Conservation (phyloP, 306 rosid genomes). For the Vigna reflexopilosa region DNA sequence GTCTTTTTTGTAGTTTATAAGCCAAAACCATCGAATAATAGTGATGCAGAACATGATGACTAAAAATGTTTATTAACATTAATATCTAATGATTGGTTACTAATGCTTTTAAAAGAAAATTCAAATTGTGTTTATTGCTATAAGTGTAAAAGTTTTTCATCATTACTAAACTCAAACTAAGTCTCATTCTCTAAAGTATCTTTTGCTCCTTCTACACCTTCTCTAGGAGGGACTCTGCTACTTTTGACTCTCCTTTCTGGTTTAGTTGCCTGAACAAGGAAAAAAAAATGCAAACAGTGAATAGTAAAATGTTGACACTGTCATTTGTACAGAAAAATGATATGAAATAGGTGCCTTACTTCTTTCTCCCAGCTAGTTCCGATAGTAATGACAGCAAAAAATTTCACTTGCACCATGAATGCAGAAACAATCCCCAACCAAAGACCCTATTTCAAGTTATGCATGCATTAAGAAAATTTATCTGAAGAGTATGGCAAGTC, state of each 20-base stretch:
- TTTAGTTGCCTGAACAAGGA: constrained; percentile 39
- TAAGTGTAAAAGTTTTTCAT: too few relatives aligned
- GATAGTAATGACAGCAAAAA: constrained; percentile 29
- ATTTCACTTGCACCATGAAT: constrained; percentile 41
- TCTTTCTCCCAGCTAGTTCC: constrained; percentile 49
- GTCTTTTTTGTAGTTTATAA: too few relatives aligned
- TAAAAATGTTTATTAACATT: too few relatives aligned
- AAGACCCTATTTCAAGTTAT: constrained; percentile 46
- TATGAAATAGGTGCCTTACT: constrained; percentile 20
- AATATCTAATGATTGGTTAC: too few relatives aligned
- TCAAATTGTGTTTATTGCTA: too few relatives aligned
- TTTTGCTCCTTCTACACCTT: too few relatives aligned
- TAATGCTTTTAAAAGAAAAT: too few relatives aligned
- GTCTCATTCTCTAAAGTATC: too few relatives aligned
- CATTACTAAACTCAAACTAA: too few relatives aligned
- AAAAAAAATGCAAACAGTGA: not conserved
- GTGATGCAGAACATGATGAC: too few relatives aligned
- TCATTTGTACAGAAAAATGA: not conserved
- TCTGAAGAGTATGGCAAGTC: not conserved
- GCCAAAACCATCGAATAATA: too few relatives aligned
- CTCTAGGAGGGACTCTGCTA: not conserved
- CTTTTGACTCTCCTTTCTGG: constrained; percentile 25
- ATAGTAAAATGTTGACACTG: not conserved
- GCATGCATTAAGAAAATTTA: constrained; percentile 22
- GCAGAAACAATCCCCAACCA: constrained; percentile 50